Evolutionary conservation across 345 rosid species (phyloP).

Genomic region (Populus tremula): DNA sequence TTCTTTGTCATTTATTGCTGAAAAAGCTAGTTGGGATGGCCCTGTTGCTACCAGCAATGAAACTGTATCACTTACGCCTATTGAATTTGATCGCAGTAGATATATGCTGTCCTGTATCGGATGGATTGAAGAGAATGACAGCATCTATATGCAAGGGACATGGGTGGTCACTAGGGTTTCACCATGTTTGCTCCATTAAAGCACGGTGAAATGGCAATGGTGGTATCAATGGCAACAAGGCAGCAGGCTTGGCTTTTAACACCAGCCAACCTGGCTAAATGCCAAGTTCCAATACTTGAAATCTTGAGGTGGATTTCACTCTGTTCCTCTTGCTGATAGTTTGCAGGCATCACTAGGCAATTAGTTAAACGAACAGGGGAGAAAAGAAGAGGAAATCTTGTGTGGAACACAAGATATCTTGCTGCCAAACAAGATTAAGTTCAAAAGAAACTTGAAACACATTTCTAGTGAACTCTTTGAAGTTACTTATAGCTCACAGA

Average conservation of each 20-base stretch:
- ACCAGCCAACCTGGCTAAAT: background rate
- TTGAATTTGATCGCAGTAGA: background rate
- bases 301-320: background rate
- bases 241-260: slow-evolving; percentile 1
- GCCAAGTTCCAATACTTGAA: background rate
- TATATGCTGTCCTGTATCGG: slow-evolving; percentile 3
- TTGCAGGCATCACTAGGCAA: background rate
- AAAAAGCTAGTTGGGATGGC: slow-evolving; percentile 20
- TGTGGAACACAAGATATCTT: too few relatives aligned
- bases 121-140: slow-evolving; percentile 13
- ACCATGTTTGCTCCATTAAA: slow-evolving; percentile 9
- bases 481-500: background rate
- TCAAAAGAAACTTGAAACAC: too few relatives aligned
- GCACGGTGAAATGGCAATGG: background rate
- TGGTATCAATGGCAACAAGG: background rate
- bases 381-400: background rate
- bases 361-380: too few relatives aligned
- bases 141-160: slow-evolving; percentile 5
- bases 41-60: background rate
- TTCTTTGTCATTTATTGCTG: slow-evolving; percentile 30
- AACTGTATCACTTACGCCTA: background rate
- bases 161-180: slow-evolving; percentile 13
- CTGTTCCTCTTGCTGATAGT: background rate
- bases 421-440: too few relatives aligned
- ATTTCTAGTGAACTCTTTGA: background rate